Base-by-base conservation (phyloP, 768 basidiomycete genomes). In the Amylocystis lapponica region DNA sequence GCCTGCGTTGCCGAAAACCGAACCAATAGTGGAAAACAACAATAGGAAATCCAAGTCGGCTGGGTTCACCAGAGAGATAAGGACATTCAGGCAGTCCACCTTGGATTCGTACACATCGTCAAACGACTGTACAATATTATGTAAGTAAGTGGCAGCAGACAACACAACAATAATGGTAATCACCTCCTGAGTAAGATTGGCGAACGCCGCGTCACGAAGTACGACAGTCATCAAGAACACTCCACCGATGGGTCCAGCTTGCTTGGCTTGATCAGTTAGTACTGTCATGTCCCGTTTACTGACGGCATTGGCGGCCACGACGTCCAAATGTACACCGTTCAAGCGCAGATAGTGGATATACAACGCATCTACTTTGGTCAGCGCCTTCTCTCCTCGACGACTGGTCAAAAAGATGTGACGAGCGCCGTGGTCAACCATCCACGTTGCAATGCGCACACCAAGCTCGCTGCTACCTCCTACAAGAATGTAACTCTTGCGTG, bases 181-280 rank as follows among this genome's bases (percentile, higher is more conserved):
- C 32, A 33, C 32, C 14, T 33, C 32, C 20, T 63, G 61, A 8
- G 64, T 63, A 20, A 65, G 44, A 46, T 62, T 62, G 17, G 60
- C 58, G 32, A 65, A 65, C 16, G 56, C 58, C 26, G 50, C 56
- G 34, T 65, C 63, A 9, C 58, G 60, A 32, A 65, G 64, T 20
- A 65, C 62, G 19, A 63, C 56, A 1, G 63, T 61, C 63, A 65
- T 65, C 34, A 65, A 50, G 29, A 65, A 56, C 38, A 62, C 42
- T 22, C 63, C 63, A 31, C 63, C 63, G 19, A 65, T 55, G 2
- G 60, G 53, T 2, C 60, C 58, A 5, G 33, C 48, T 17, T 52
- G 45, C 32, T 49, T 46, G 1, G 62, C 53, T 4, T 43, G 42
- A 20, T 55, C 49, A 25, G 62, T 36, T 44, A 65, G 49, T 3